Evolutionary conservation across 176 grass and related monocot species (phyloP).

Genomic region (Triticum aestivum): DNA sequence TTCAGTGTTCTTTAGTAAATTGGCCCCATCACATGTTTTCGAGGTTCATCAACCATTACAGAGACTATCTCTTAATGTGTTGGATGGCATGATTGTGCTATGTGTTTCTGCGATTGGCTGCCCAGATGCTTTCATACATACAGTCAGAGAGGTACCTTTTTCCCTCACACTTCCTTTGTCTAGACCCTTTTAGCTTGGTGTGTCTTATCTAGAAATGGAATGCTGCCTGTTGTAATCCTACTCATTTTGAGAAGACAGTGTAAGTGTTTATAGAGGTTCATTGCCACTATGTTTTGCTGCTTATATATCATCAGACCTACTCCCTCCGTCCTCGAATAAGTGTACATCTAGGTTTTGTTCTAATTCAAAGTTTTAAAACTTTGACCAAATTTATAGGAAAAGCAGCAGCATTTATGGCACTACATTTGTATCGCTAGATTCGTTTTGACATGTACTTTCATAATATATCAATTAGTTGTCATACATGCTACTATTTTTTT

Average conservation of each 20-base stretch:
- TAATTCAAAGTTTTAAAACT: too few species aligned
- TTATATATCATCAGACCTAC: not conserved
- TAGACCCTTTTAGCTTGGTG: conserved; percentile 3
- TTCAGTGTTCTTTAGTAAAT: conserved; percentile 63
- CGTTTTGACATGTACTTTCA: too few species aligned
- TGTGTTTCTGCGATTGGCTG: conserved; percentile 87
- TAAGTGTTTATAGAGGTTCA: not conserved
- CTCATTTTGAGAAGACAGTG: not conserved
- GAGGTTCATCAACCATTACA: conserved; percentile 44
- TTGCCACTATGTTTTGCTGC: not conserved
- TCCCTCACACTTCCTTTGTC: not conserved
- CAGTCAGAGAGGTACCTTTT: conserved; percentile 52
- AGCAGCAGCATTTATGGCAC: too few species aligned
- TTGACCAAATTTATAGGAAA: too few species aligned
- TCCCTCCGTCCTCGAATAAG: too few species aligned
- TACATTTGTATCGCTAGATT: too few species aligned
- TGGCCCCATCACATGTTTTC: conserved; percentile 82
- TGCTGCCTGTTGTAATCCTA: not conserved
- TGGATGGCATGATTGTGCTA: conserved; percentile 51
- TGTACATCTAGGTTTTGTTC: too few species aligned
- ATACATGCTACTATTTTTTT: too few species aligned
- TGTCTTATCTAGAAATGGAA: not conserved
- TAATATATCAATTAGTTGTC: too few species aligned
- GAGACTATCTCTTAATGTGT: conserved; percentile 46
- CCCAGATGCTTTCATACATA: conserved; percentile 64